These are phyloP conservation scores for Lactifluus piperatus DNA, from an alignment of 768 basidiomycete genomes.

Conservation along the genomic window DNA sequence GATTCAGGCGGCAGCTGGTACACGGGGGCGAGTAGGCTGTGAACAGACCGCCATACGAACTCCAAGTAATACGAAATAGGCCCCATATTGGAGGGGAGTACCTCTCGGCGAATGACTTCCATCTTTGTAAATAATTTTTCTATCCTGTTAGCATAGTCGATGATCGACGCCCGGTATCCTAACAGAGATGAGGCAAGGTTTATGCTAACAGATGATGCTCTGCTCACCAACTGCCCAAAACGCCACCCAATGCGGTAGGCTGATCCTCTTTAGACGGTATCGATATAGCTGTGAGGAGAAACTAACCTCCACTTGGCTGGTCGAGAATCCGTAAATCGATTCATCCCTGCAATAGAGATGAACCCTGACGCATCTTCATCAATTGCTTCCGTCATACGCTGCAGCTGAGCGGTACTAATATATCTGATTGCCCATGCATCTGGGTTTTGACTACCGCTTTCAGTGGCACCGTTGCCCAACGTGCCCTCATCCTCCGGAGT, in stretches of 20 bases:
- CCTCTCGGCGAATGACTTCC: slow-evolving; percentile 5
- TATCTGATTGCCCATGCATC: slow-evolving; percentile 25
- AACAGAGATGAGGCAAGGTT: background rate
- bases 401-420: slow-evolving; percentile 20
- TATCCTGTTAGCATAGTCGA: slow-evolving; percentile 13
- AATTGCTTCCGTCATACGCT: slow-evolving; percentile 27
- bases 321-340: slow-evolving; percentile 24
- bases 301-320: slow-evolving; percentile 25
- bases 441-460: slow-evolving; percentile 1
- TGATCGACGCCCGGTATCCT: slow-evolving; percentile 13
- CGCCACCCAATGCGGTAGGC: slow-evolving; percentile 28
- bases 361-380: slow-evolving; percentile 31
- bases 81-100: slow-evolving; percentile 7
- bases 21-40: slow-evolving; percentile 2
- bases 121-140: slow-evolving; percentile 10
- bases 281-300: background rate
- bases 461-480: background rate
- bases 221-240: slow-evolving; percentile 26
- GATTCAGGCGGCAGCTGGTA: background rate
- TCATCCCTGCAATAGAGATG: slow-evolving; percentile 28
- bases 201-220: background rate
- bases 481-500: background rate
- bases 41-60: background rate
- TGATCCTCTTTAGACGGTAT: background rate
- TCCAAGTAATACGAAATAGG: background rate